A percentile compares a stretch with the other conserved stretches of the same genome.
Evolutionary conservation across 2,329 filamentous ascomycete genomes (phyloP).

Genomic region (Alternaria sp.): DNA sequence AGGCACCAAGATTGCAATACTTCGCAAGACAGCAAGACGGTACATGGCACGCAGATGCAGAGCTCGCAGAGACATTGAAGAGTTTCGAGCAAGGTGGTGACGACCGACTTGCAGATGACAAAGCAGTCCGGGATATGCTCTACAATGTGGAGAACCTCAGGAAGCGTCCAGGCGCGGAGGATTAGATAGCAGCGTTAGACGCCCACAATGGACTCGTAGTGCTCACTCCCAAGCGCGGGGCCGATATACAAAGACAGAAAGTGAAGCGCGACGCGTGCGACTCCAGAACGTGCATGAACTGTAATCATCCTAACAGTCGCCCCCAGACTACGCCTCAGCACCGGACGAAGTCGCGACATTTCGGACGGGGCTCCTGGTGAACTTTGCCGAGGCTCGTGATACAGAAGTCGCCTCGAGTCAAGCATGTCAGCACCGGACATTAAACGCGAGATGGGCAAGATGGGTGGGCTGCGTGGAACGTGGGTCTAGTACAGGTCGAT

Average conservation of each 20-base stretch:
- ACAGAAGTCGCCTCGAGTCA: slow-evolving; percentile 7
- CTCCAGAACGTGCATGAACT: slow-evolving; percentile 18
- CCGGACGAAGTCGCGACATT: not conserved
- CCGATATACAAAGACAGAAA: slow-evolving; percentile 10
- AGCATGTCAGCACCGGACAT: slow-evolving; percentile 17
- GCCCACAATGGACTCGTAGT: not conserved
- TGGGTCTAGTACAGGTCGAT: slow-evolving; percentile 30
- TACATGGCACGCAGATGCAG: slow-evolving; percentile 31
- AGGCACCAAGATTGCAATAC: slow-evolving; percentile 31
- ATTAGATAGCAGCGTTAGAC: slow-evolving; percentile 27
- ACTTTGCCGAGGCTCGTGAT: slow-evolving; percentile 15
- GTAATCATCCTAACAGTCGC: slow-evolving; percentile 22
- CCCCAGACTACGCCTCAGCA: not conserved
- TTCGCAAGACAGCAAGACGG: slow-evolving; percentile 28
- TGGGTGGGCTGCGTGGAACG: slow-evolving; percentile 5
- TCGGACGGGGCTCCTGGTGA: not conserved
- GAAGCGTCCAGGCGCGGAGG: slow-evolving; percentile 53
- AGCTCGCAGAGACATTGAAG: slow-evolving; percentile 19
- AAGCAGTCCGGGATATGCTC: slow-evolving; percentile 52
- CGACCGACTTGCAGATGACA: slow-evolving; percentile 37
- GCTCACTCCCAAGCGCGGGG: slow-evolving; percentile 1
- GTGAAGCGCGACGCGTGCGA: slow-evolving; percentile 23
- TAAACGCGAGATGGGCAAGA: slow-evolving; percentile 1
- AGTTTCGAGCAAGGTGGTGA: slow-evolving; percentile 20
- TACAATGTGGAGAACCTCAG: slow-evolving; percentile 58